A percentile compares a stretch with the other conserved stretches of the same genome.
phyloP scores from a whole-genome alignment of 495 filamentous ascomycete species.

The Daldinia childiae region DNA sequence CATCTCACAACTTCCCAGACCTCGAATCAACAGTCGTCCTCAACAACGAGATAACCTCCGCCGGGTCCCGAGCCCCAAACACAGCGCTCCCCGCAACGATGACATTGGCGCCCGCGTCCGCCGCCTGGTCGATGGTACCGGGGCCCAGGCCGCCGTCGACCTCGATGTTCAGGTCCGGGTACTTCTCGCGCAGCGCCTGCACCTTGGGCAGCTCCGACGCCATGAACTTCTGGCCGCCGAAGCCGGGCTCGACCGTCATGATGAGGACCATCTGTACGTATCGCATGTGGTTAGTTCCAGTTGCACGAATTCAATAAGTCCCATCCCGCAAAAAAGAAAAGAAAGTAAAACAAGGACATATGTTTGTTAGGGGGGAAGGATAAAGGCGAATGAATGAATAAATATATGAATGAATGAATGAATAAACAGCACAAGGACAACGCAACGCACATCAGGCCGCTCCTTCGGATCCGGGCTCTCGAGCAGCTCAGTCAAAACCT shows the following conservation, averaged over 20 bases:
- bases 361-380: slow-evolving; percentile 5
- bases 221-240: slow-evolving; percentile 99
- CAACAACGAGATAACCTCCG: slow-evolving; percentile 81
- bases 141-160: slow-evolving; percentile 92
- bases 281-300: background rate
- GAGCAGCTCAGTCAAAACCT: slow-evolving; percentile 90
- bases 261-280: slow-evolving; percentile 91
- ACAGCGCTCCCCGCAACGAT: slow-evolving; percentile 98
- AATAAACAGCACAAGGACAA: slow-evolving; percentile 12
- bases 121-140: slow-evolving; percentile 91
- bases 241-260: slow-evolving; percentile 98
- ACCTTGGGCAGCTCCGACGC: slow-evolving; percentile 95
- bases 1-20: slow-evolving; percentile 45
- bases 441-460: slow-evolving; percentile 84
- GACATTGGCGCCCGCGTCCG: slow-evolving; percentile 95
- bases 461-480: slow-evolving; percentile 76
- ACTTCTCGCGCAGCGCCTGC: slow-evolving; percentile 77
- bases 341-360: background rate
- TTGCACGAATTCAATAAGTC: no score
- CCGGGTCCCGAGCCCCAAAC: slow-evolving; percentile 89
- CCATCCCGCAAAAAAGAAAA: no score
- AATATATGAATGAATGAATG: no score
- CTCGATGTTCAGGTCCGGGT: slow-evolving; percentile 94
- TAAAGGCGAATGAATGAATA: no score
- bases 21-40: slow-evolving; percentile 79